Conservation (phyloP, 352 stramenopile species). For the Blastocystis sp. region DNA sequence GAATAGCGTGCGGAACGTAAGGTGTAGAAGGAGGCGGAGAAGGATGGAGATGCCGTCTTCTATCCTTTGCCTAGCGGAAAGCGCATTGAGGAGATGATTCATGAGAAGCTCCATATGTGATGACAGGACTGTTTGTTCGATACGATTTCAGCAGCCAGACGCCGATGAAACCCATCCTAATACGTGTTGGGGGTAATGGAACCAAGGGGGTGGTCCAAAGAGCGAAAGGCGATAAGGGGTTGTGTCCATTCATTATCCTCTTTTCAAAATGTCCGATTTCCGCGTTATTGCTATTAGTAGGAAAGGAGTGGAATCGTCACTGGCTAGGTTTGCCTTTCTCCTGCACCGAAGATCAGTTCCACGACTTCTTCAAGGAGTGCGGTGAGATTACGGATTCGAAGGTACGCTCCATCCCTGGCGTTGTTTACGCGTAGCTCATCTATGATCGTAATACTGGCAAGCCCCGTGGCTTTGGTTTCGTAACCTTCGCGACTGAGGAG, state of each 20-base stretch:
- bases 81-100: constrained; percentile 68
- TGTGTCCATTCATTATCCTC: neutral
- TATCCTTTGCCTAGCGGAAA: constrained; percentile 32
- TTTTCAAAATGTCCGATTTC: neutral
- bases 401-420: neutral
- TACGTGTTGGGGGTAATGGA: neutral
- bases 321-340: constrained; percentile 53
- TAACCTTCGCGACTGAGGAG: constrained; percentile 60
- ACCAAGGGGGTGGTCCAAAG: neutral
- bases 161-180: neutral
- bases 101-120: constrained; percentile 61
- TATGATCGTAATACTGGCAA: constrained; percentile 6
- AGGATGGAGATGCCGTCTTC: constrained; percentile 63
- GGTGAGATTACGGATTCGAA: constrained; percentile 44
- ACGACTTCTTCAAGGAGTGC: constrained; percentile 70
- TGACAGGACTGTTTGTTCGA: constrained; percentile 27
- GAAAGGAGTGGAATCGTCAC: neutral
- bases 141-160: neutral
- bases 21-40: constrained; percentile 12
- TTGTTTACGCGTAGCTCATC: constrained; percentile 2
- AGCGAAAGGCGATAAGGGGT: neutral
- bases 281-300: constrained; percentile 65
- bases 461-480: constrained; percentile 41
- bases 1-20: constrained; percentile 22
- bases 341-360: constrained; percentile 27